Evolutionary conservation across 176 grass and related monocot species (phyloP).

Genomic region (Oryza brachyantha): DNA sequence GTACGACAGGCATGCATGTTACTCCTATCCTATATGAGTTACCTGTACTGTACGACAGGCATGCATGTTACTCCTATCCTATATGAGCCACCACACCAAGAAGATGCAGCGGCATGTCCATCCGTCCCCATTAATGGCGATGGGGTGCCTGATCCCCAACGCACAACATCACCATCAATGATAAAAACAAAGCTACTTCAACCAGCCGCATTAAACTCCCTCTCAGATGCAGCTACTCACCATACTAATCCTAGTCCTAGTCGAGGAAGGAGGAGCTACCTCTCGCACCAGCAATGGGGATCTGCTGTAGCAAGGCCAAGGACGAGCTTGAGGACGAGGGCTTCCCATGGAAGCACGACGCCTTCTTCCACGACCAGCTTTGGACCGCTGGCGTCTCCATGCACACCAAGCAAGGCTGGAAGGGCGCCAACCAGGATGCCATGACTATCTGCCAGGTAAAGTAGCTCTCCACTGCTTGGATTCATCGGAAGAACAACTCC

Average conservation of each 20-base stretch:
- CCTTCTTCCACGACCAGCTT: slow-evolving; percentile 42
- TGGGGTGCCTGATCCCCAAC: background rate
- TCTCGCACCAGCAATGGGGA: slow-evolving; percentile 55
- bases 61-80: too few relatives aligned
- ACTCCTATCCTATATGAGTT: too few relatives aligned
- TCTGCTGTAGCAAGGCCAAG: slow-evolving; percentile 60
- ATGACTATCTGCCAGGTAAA: slow-evolving; percentile 78
- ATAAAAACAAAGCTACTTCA: background rate
- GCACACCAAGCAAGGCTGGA: slow-evolving; percentile 85
- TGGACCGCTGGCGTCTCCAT: slow-evolving; percentile 53
- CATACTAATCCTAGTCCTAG: too few relatives aligned
- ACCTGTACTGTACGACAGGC: background rate
- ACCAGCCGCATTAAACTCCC: slow-evolving; percentile 19
- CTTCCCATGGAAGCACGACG: slow-evolving; percentile 43
- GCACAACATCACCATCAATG: slow-evolving; percentile 5
- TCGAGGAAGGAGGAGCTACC: background rate
- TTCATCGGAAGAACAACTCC: background rate
- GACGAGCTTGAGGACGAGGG: slow-evolving; percentile 32
- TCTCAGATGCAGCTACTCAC: too few relatives aligned
- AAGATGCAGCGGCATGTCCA: too few relatives aligned
- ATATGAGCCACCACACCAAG: too few relatives aligned
- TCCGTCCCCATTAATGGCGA: slow-evolving; percentile 14
- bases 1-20: background rate
- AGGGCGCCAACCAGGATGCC: slow-evolving; percentile 94
- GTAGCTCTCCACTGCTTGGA: background rate